A percentile compares a stretch with the other conserved stretches of the same genome.
These are phyloP conservation scores for Camelina hispida DNA, from an alignment of 345 rosid species.

Conservation along the genomic window DNA sequence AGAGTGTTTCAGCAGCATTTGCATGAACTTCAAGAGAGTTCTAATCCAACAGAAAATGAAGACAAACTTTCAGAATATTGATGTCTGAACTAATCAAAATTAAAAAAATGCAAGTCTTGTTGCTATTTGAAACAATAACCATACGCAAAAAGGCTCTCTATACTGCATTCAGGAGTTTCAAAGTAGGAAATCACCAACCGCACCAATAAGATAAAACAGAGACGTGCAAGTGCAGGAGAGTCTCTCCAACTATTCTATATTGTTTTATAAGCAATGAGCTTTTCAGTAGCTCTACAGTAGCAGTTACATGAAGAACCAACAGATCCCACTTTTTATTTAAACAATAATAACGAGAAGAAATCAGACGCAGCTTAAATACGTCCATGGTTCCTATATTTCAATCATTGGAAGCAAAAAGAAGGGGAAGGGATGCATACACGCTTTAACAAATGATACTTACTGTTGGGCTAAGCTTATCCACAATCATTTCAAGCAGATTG, in stretches of 20 bases:
- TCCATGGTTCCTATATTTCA: slow-evolving; percentile 17
- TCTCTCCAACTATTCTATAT: slow-evolving; percentile 7
- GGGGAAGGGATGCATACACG: slow-evolving; percentile 6
- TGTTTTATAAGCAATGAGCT: slow-evolving; percentile 3
- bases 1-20: slow-evolving; percentile 90
- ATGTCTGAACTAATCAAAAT: slow-evolving; percentile 17
- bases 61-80: slow-evolving; percentile 8
- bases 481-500: slow-evolving; percentile 94
- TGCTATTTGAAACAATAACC: slow-evolving; percentile 24
- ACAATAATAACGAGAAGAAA: slow-evolving; percentile 1
- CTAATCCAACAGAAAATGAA: slow-evolving; percentile 47
- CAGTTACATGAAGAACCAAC: slow-evolving; percentile 23
- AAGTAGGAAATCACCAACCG: slow-evolving; percentile 9
- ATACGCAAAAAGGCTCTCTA: not conserved
- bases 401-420: slow-evolving; percentile 16
- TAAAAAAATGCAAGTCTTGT: not conserved
- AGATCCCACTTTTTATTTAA: slow-evolving; percentile 14
- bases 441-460: slow-evolving; percentile 52
- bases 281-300: slow-evolving; percentile 16
- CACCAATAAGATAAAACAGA: slow-evolving; percentile 14
- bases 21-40: slow-evolving; percentile 85
- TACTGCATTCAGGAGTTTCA: not conserved
- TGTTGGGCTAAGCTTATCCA: slow-evolving; percentile 85
- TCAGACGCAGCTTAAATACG: slow-evolving; percentile 13
- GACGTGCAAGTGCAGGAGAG: slow-evolving; percentile 17